A percentile compares a stretch with the other conserved stretches of the same genome.
Evolutionary conservation across 2,329 filamentous ascomycete species (phyloP).

Genomic region (Trichoderma semiorbis): DNA sequence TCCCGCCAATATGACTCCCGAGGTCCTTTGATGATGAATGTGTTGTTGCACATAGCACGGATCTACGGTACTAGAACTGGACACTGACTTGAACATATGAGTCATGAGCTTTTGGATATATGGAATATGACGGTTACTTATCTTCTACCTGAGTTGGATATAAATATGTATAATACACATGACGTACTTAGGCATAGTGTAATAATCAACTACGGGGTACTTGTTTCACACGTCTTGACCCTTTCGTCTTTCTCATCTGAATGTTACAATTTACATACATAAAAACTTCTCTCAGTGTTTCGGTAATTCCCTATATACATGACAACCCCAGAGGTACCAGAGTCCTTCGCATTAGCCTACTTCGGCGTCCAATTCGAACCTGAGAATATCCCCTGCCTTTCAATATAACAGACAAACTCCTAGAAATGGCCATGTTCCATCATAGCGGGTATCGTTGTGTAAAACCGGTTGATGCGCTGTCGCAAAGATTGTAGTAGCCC

Average conservation of each 20-base stretch:
- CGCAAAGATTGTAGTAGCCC: not conserved
- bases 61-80: not conserved
- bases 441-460: constrained; percentile 12
- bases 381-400: not conserved
- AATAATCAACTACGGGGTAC: not conserved
- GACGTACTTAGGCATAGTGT: not conserved
- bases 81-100: not conserved
- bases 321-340: not conserved
- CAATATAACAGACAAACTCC: not conserved
- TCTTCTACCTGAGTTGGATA: not conserved
- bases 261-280: not conserved
- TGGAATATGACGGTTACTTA: not conserved
- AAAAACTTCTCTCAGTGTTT: not conserved
- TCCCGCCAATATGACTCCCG: too few relatives aligned
- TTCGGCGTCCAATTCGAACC: not conserved
- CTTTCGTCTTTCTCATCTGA: not conserved
- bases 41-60: not conserved
- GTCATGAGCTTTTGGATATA: not conserved
- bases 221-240: not conserved
- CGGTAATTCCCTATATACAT: not conserved
- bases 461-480: not conserved
- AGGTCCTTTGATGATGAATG: not conserved
- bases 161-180: not conserved
- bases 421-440: constrained; percentile 4
- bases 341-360: not conserved